phyloP scores from a whole-genome alignment of 768 basidiomycete species.

The Boletus insuetus region DNA sequence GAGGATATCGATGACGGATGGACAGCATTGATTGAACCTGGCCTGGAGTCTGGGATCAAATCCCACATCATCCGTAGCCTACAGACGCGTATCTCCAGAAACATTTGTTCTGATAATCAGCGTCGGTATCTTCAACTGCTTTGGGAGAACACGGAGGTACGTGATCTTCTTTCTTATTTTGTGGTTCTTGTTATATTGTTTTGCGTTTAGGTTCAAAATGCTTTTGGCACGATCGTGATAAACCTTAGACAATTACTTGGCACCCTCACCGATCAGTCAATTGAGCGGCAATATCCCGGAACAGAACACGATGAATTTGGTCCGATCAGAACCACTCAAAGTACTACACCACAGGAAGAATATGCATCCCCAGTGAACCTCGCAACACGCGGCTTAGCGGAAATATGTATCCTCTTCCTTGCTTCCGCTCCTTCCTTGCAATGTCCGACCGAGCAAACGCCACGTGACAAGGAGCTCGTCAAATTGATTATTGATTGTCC shows the following conservation, averaged over 20 bases:
- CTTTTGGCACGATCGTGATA: slow-evolving; percentile 31
- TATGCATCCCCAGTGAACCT: slow-evolving; percentile 25
- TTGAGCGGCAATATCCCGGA: slow-evolving; percentile 22
- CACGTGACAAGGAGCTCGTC: slow-evolving; percentile 59
- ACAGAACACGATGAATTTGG: slow-evolving; percentile 58
- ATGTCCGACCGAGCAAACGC: slow-evolving; percentile 53
- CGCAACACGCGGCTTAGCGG: slow-evolving; percentile 38
- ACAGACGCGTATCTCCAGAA: slow-evolving; percentile 11
- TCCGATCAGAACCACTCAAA: slow-evolving; percentile 42
- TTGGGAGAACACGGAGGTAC: slow-evolving; percentile 70
- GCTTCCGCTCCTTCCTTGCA: slow-evolving; percentile 63
- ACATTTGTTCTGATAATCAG: slow-evolving; percentile 8
- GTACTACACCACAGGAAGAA: slow-evolving; percentile 31
- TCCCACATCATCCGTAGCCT: slow-evolving; percentile 46
- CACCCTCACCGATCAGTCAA: slow-evolving; percentile 24
- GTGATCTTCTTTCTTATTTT: slow-evolving; percentile 20
- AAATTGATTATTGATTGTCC: slow-evolving; percentile 49
- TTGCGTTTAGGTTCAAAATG: slow-evolving; percentile 50
- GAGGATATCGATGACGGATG: slow-evolving; percentile 28
- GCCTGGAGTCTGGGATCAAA: slow-evolving; percentile 59
- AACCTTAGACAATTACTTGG: slow-evolving; percentile 44
- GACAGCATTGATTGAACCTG: slow-evolving; percentile 49
- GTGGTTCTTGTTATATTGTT: not conserved
- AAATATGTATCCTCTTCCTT: slow-evolving; percentile 59
- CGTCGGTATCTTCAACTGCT: slow-evolving; percentile 52